phyloP scores from a whole-genome alignment of 2,329 filamentous ascomycete genomes.

The Beauveria rudraprayagi region DNA sequence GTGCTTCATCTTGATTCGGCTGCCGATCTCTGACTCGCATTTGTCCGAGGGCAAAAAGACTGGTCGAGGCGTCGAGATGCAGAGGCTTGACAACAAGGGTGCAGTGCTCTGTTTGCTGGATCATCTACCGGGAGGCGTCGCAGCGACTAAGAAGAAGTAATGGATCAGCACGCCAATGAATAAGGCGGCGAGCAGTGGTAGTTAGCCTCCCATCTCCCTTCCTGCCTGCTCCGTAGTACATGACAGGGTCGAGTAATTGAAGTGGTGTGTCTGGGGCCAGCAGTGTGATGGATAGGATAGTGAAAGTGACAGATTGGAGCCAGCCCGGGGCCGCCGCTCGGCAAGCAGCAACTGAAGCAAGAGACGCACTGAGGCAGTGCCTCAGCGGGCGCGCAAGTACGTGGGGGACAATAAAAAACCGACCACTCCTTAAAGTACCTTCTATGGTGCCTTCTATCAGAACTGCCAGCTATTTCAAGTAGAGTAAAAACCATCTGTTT shows the following conservation, averaged over 20 bases:
- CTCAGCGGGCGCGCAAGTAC: not conserved
- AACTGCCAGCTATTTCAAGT: too few relatives aligned
- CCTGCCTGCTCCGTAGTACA: not conserved
- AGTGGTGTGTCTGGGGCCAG: not conserved
- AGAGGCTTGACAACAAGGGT: not conserved
- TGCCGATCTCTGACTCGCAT: slow-evolving; percentile 17
- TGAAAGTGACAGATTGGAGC: not conserved
- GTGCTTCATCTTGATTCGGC: slow-evolving; percentile 15
- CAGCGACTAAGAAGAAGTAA: not conserved
- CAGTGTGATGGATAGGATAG: slow-evolving; percentile 1
- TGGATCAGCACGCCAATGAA: not conserved
- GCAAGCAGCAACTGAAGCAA: not conserved
- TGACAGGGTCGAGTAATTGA: not conserved
- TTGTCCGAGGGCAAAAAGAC: not conserved
- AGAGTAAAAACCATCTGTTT: too few relatives aligned
- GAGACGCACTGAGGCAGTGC: not conserved
- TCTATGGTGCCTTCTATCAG: too few relatives aligned
- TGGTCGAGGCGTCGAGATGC: slow-evolving; percentile 6
- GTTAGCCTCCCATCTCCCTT: not conserved
- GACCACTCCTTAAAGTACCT: too few relatives aligned
- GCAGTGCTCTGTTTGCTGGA: not conserved
- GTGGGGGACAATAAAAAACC: too few relatives aligned
- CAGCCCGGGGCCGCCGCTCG: not conserved
- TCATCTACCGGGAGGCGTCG: not conserved
- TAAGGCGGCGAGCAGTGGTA: not conserved